Base-by-base conservation (phyloP, 2,329 filamentous ascomycete species). In the Cercospora sp. region DNA sequence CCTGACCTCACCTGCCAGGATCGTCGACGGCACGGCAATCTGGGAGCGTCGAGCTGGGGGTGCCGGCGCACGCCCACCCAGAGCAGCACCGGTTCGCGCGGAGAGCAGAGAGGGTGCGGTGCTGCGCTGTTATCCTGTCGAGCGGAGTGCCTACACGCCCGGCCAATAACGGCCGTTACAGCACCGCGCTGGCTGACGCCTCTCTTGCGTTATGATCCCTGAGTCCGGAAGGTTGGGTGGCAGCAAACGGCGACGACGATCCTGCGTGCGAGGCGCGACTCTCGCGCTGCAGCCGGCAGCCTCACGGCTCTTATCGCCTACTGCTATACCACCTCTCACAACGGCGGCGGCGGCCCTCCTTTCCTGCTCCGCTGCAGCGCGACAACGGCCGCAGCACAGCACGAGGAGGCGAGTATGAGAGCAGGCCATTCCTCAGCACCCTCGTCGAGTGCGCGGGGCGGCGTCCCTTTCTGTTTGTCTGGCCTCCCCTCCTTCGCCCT, bases 191-290 rank as follows among this genome's bases (percentile, higher is more conserved):
- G 53, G 63, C 68, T 68, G 68, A 67, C 69, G 71, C 68, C 69
- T 70, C 66, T 72, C 65, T 73, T 73, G 71, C 71, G 71, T 73
- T 70, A 73, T 71, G 68, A 71, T 71, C 71, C 71, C 68, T 69
- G 71, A 65, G 42, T 69, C 63, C 53, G 66, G 67, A 61, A 67
- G 63, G 67, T 70, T 71, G 70, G 67, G 66, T 70, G 68, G 69
- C 68, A 67, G 71, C 71, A 72, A 72, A 72, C 70, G 70, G 70
- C 63, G 67, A 63, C 66, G 70, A 62, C 69, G 63, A 66, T 63
- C 64, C 30, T 61, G 60, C 60, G 51, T 53, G 51, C 53, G 53
- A 53, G 48, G 36, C 23, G 53, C 53, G 53, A 58, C 39, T 48
- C 36, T 39, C 36, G 5, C 36, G n/a, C 36, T 39, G 36, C 36